Evolutionary conservation across 306 rosid species (phyloP), one percentile per base, ranked within the genome.

Genomic region (Castanopsis chinensis): DNA sequence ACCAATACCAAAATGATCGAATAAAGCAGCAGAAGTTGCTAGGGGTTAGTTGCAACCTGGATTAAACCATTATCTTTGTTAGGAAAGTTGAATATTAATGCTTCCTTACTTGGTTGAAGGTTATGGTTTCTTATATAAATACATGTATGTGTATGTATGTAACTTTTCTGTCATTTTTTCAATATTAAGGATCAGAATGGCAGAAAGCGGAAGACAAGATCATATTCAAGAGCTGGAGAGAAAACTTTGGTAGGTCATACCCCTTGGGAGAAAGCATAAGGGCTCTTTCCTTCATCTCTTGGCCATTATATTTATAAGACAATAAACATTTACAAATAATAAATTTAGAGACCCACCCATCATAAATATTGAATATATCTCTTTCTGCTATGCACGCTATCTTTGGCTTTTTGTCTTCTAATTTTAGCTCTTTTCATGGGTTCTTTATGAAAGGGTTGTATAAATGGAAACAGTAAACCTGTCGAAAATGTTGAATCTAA

Each of bases 401-500:
- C 77, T 60, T 77, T 80, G 52, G 71, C 75, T 67, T 54, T 67
- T 68, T 59, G 41, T 71, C 56, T 73, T 74, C 80, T 81, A 67
- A 41, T 67, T 72, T 52, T 69, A 79, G 18, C 53, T 82, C 55
- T 69, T 69, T 76, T 35, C 28, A 20, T 80, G 81, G 65, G 49
- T 80, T 60, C 45, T 72, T 65, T 52, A 80, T 70, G 57, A 73
- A 57, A 89, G 96, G 85, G 83, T 51, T 20, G 9, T 58, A 51
- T 3, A 63, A 76, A 51, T 81, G 83, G 75, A 13, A 79, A 74
- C 30, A 75, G 60, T 74, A 79, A 52, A 51, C 67, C 83, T 73
- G 68, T 8, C 8, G 83, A 75, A 68, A 81, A 64, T 67, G 86
- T 82, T 69, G 87, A 84, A 77, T 83, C 88, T 45, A 90, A 87